Evolutionary conservation across 768 basidiomycete species (phyloP).

Genomic region (Crassisporium funariophilum): DNA sequence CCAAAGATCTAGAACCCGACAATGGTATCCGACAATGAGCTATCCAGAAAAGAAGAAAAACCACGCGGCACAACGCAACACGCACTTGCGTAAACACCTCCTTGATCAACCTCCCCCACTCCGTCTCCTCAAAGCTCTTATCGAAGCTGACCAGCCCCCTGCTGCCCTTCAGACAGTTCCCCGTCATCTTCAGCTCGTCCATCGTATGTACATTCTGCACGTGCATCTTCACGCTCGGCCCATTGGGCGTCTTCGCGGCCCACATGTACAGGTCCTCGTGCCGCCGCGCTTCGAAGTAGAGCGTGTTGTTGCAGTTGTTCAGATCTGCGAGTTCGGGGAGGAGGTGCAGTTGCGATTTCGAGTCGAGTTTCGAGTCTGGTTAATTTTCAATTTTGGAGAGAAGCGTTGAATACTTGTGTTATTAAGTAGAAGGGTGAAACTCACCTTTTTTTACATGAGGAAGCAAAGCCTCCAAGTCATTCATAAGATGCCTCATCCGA

Average conservation of each 20-base stretch:
- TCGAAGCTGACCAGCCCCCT: conserved; percentile 93
- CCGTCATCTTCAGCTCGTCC: conserved; percentile 99
- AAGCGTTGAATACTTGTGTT: background rate
- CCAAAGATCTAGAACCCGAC: conserved; percentile 76
- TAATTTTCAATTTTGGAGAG: conserved; percentile 1
- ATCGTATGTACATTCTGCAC: conserved; percentile 99
- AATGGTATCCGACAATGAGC: too few species aligned
- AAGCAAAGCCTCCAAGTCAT: conserved; percentile 84
- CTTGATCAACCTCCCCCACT: conserved; percentile 85
- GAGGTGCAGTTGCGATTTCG: conserved; percentile 90
- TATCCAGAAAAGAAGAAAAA: background rate
- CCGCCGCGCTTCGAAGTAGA: conserved; percentile 95
- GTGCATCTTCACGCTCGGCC: conserved; percentile 95
- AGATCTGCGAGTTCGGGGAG: conserved; percentile 96
- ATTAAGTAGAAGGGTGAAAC: conserved; percentile 14
- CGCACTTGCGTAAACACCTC: conserved; percentile 92
- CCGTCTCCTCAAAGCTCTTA: conserved; percentile 83
- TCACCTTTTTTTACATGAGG: conserved; percentile 97
- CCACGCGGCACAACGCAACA: conserved; percentile 13
- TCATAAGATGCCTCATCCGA: conserved; percentile 97
- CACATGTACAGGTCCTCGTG: conserved; percentile 97
- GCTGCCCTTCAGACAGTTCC: conserved; percentile 96
- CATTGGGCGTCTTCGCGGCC: conserved; percentile 97
- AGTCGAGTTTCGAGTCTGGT: conserved; percentile 94
- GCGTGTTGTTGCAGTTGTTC: conserved; percentile 94